Base-by-base conservation (phyloP, 2,329 filamentous ascomycete genomes). In the Sclerotinia glacialis region DNA sequence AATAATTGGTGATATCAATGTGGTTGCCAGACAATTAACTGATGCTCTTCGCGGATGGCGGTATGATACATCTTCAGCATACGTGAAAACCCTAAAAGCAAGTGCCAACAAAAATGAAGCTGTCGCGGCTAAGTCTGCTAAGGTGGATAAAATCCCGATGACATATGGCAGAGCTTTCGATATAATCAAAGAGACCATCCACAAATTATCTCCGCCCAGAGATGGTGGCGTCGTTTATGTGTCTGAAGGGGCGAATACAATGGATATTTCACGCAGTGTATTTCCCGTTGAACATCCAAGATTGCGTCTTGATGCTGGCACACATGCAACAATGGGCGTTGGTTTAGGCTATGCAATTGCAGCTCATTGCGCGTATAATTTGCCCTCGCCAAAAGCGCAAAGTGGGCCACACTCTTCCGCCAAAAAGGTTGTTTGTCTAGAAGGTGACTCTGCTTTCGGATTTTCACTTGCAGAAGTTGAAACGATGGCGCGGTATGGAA, bases 281-380 rank as follows among this genome's bases (percentile, higher is more conserved):
- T 86, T 86, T 72, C 79, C 81, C 0, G 77, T 86, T 23, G 78
- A 83, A 40, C 79, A 84, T 69, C 84, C 84, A 3, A 80, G 84
- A 23, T 79, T 84, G 21, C 80, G 82, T 28, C 80, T 87, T 28
- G 84, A 86, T 73, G 84, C 84, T 3, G 84, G 84, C 1, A 86
- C 83, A 0, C 82, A 85, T 68, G 84, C 83, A 5, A 86, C 84
- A 1, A 86, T 86, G 85, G 85, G 84, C 1, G 81, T 86, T 0
- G 83, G 84, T 0, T 74, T 86, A 34, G 83, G 83, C 0, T 86
- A 86, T 69, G 81, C 83, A 4, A 82, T 86, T 61, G 85, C 84
- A 11, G 83, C 83, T 0, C 80, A 84, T 70, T 80, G 80, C 55
- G 84, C 84, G 0, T 85, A 85, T 75, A 85, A 86, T 69, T 69